Conservation (phyloP, 352 stramenopile genomes). For the Phytophthora sansomeana region DNA sequence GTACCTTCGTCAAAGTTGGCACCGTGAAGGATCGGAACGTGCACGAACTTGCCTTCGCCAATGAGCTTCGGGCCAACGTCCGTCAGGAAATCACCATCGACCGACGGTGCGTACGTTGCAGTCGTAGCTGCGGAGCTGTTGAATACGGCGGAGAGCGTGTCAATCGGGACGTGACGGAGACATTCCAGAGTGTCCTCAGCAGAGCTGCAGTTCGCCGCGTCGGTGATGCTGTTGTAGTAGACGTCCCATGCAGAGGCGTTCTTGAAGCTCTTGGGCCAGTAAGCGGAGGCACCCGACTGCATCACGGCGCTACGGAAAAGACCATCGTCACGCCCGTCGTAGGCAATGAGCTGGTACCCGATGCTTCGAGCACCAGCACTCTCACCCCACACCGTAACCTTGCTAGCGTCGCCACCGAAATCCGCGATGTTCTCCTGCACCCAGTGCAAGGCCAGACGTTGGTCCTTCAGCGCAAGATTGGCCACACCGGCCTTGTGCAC, state of each 20-base stretch:
- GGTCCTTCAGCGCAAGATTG: slow-evolving; percentile 90
- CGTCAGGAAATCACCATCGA: slow-evolving; percentile 44
- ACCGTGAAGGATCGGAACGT: slow-evolving; percentile 42
- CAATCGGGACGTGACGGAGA: slow-evolving; percentile 38
- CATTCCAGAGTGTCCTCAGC: slow-evolving; percentile 34
- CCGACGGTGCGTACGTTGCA: slow-evolving; percentile 25
- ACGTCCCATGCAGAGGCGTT: slow-evolving; percentile 37
- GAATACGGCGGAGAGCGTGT: slow-evolving; percentile 28
- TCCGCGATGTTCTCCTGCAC: slow-evolving; percentile 79
- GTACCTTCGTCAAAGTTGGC: slow-evolving; percentile 43
- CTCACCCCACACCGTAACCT: slow-evolving; percentile 91
- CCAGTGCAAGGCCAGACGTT: slow-evolving; percentile 84
- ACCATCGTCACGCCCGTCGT: slow-evolving; percentile 34
- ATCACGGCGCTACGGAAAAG: slow-evolving; percentile 39
- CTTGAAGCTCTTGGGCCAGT: slow-evolving; percentile 27
- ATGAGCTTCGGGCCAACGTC: slow-evolving; percentile 27
- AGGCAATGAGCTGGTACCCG: slow-evolving; percentile 38
- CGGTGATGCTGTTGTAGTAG: slow-evolving; percentile 34
- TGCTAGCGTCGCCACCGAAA: slow-evolving; percentile 84
- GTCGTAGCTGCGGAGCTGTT: slow-evolving; percentile 29
- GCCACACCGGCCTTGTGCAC: slow-evolving; percentile 58
- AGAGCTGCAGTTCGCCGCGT: slow-evolving; percentile 32
- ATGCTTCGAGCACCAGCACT: slow-evolving; percentile 67
- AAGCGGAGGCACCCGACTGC: slow-evolving; percentile 35
- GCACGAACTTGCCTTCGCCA: slow-evolving; percentile 34